Evolutionary conservation across 495 filamentous ascomycete genomes (phyloP).

Genomic region (Neurospora sp.): DNA sequence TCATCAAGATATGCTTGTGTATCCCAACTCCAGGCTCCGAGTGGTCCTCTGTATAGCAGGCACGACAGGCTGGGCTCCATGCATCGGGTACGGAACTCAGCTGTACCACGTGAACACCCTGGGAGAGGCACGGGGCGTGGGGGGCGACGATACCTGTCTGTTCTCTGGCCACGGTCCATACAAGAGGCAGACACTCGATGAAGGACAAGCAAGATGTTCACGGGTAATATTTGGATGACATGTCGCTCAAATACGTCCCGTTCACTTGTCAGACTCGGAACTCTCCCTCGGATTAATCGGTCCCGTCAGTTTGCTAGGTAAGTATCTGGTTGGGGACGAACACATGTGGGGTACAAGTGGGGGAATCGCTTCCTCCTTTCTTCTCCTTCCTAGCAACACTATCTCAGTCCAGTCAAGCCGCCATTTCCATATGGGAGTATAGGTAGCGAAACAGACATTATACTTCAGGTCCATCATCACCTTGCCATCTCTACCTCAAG

Average conservation of each 20-base stretch:
- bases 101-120: not conserved
- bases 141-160: not conserved
- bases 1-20: not conserved
- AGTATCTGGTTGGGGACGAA: not conserved
- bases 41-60: not conserved
- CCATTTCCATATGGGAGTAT: not conserved
- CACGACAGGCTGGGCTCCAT: not conserved
- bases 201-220: not conserved
- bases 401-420: not conserved
- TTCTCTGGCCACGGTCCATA: not conserved
- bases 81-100: not conserved
- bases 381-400: not conserved
- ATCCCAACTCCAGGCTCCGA: not conserved
- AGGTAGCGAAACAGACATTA: not conserved
- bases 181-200: not conserved
- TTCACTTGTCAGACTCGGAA: not conserved
- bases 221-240: not conserved
- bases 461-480: not conserved
- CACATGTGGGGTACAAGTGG: not conserved
- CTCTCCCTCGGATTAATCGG: not conserved
- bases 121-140: not conserved
- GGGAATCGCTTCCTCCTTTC: not conserved
- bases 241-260: not conserved
- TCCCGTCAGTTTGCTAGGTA: not conserved
- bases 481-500: not conserved